phyloP scores from a whole-genome alignment of 805 yeast species.

The Starmerella powellii region DNA sequence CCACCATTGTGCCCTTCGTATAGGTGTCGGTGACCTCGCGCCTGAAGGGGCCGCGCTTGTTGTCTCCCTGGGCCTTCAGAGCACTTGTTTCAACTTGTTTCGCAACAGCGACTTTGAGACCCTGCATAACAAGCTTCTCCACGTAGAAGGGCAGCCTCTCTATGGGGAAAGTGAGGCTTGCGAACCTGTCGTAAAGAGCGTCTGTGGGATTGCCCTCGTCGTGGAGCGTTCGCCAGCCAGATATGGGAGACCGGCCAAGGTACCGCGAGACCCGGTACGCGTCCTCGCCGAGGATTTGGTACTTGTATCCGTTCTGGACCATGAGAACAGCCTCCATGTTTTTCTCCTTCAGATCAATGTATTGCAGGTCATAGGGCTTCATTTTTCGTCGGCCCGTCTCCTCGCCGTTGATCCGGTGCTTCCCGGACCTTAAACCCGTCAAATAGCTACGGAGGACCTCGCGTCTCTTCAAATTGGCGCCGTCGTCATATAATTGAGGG shows the following conservation, averaged over 20 bases:
- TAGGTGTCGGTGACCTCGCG: conserved; percentile 59
- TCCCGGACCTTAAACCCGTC: not conserved
- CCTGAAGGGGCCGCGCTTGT: conserved; percentile 48
- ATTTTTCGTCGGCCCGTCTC: conserved; percentile 27
- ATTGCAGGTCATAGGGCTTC: conserved; percentile 76
- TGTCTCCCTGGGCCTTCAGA: conserved; percentile 44
- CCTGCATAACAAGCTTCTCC: conserved; percentile 56
- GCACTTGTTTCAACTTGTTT: conserved; percentile 77
- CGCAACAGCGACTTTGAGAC: conserved; percentile 76
- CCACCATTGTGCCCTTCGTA: conserved; percentile 75
- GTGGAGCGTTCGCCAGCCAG: conserved; percentile 50
- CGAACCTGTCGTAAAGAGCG: conserved; percentile 44
- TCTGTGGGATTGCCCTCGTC: conserved; percentile 39
- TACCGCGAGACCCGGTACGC: conserved; percentile 58
- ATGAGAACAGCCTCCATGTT: conserved; percentile 62
- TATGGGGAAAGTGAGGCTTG: conserved; percentile 79
- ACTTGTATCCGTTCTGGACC: conserved; percentile 86
- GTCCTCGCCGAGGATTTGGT: conserved; percentile 74
- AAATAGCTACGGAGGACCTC: conserved; percentile 2
- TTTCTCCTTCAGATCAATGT: conserved; percentile 46
- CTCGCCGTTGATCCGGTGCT: not conserved
- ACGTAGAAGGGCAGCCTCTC: conserved; percentile 61
- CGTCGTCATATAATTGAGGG: not conserved
- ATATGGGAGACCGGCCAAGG: conserved; percentile 44
- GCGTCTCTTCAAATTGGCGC: conserved; percentile 2